A percentile compares a stretch with the other conserved stretches of the same genome.
Evolutionary conservation across 805 yeast genomes (phyloP).

Genomic region (Schizosaccharomyces cryophilus): DNA sequence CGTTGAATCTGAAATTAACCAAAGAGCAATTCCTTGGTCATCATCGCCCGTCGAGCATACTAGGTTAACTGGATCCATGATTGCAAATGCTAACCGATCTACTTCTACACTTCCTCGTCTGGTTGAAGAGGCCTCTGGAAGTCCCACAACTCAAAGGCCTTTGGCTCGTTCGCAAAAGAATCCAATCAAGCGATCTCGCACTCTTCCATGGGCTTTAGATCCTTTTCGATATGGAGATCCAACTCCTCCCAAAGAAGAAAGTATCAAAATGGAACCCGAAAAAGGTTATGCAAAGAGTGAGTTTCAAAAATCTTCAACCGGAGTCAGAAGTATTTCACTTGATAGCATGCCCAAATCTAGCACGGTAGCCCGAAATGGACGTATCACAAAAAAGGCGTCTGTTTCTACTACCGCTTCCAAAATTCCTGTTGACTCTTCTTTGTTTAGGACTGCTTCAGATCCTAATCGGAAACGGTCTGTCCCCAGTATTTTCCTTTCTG

Average conservation of each 20-base stretch:
- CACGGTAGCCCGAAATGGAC: background rate
- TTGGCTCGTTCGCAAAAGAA: background rate
- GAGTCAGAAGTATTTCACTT: background rate
- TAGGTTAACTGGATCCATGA: background rate
- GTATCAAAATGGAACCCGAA: background rate
- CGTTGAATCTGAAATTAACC: background rate
- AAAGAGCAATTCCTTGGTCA: background rate
- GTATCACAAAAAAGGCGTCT: background rate
- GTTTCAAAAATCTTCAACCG: background rate
- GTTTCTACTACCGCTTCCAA: background rate
- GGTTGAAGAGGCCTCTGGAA: background rate
- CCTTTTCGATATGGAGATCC: constrained; percentile 1
- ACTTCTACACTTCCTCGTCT: background rate
- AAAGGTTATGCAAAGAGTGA: background rate
- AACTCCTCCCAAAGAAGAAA: background rate
- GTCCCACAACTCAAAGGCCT: background rate
- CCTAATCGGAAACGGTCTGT: background rate
- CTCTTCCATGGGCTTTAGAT: background rate
- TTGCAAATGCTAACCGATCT: background rate
- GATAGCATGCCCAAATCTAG: background rate
- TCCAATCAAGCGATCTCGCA: background rate
- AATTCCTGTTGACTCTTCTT: background rate
- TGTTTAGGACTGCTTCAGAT: background rate
- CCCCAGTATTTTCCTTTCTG: constrained; percentile 13
- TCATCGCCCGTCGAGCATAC: background rate